Evolutionary conservation across 2,329 filamentous ascomycete genomes (phyloP), one percentile per base, ranked within the genome.

Genomic region (Gliomastix tumulicola): DNA sequence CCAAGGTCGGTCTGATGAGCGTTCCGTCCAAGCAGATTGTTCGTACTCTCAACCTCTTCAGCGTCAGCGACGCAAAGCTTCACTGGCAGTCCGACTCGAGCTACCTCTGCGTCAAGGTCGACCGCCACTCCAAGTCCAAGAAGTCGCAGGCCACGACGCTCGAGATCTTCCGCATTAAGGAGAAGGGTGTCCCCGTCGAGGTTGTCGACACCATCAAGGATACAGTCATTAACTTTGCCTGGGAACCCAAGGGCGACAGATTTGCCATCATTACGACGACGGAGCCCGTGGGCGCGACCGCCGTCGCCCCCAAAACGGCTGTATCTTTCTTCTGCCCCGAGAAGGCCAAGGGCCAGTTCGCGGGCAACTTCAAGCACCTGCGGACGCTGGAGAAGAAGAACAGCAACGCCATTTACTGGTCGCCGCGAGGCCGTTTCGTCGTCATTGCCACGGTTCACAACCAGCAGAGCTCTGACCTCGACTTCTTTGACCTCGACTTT

Each of bases 331-430:
- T 95, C 73, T 90, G 87, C 50, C 89, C 92, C 1, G 92, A 98
- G 63, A 97, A 95, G 72, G 69, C 78, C 54, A 98, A 97, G 76
- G 87, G 75, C 20, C 59, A 76, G 36, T 73, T 76, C 18, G 72
- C 86, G 22, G 92, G 92, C 45, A 96, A 94, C 73, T 98, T 97
- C 76, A 94, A 90, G 71, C 87, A 94, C 58, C 82, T 97, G 48
- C 82, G 88, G 45, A 97, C 89, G 8, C 73, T 95, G 38, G 92
- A 98, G 53, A 97, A 97, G 80, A 97, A 97, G 80, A 97, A 94
- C 68, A 95, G 85, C 76, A 98, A 98, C 57, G 89, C 87, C 47
- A 98, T 98, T 56, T 97, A 97, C 79, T 98, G 92, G 92, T 94
- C 88, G 16, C 92, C 92, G 18, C 87, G 83, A 61, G 92, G 92